Evolutionary conservation across 805 yeast species (phyloP), one percentile per base, ranked within the genome.

Genomic region (Wickerhamiella lipophila): DNA sequence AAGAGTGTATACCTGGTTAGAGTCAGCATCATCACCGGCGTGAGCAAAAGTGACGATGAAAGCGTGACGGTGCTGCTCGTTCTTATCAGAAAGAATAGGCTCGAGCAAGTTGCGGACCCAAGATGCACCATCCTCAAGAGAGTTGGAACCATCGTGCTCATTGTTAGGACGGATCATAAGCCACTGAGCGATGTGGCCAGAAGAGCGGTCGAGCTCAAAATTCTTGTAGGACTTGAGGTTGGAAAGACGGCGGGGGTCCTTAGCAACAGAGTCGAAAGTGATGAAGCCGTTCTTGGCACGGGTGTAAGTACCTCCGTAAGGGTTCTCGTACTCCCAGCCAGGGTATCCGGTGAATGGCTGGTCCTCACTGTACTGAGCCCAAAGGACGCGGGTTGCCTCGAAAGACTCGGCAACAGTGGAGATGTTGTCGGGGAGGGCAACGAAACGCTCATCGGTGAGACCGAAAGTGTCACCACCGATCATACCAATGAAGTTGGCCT

Each of bases 291-390:
- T 72, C 64, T 72, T 76, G 59, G 75, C 73, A 60, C 78, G 71
- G 30, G 73, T 70, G 58, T 74, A 74, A 55, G 69, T 68, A 49
- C 73, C 71, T 13, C 42, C 32, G 47, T 47, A 46, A 39, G 49
- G 46, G 63, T 71, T 66, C 19, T 63, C 58, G 62, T 61, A 74
- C 60, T 69, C 64, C 64, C 66, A 70, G 52, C 78, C 78, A 49
- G 64, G 59, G 67, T 60, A 74, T 35, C 76, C 78, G 40, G 77
- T 60, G 67, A 73, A 73, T 36, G 78, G 78, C 65, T 65, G 55
- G 58, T 72, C 70, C 63, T 74, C 75, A 60, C 72, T 71, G 64
- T 74, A 74, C 63, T 73, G 75, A 48, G 68, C 76, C 76, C 77
- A 74, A 18, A 76, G 67, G 51, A 74, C 71, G 25, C 64, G 64